phyloP scores from a whole-genome alignment of 2,329 filamentous ascomycete genomes.

The Fusarium phyllophilum region DNA sequence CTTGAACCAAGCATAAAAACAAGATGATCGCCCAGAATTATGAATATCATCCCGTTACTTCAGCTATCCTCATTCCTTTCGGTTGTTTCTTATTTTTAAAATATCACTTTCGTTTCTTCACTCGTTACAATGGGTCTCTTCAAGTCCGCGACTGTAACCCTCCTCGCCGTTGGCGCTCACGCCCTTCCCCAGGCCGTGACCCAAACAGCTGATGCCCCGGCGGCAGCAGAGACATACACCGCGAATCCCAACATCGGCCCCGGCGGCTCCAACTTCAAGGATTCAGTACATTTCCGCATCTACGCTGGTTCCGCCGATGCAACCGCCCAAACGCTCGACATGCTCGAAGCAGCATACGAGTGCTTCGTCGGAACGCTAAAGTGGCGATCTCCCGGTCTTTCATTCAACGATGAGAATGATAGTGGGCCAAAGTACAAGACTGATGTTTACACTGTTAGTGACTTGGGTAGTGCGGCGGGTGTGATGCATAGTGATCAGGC shows the following conservation, averaged over 20 bases:
- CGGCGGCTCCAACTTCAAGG: slow-evolving; percentile 46
- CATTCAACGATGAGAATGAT: slow-evolving; percentile 48
- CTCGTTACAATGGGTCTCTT: slow-evolving; percentile 27
- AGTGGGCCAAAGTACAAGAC: slow-evolving; percentile 57
- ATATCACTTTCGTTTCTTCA: not conserved
- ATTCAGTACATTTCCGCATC: slow-evolving; percentile 55
- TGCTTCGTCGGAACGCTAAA: slow-evolving; percentile 52
- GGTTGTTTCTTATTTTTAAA: not conserved
- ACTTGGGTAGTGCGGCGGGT: slow-evolving; percentile 53
- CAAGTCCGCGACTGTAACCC: slow-evolving; percentile 14
- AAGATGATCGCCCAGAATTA: not conserved
- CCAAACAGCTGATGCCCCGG: slow-evolving; percentile 6
- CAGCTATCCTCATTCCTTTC: not conserved
- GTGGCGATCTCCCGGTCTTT: slow-evolving; percentile 53
- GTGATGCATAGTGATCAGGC: slow-evolving; percentile 54
- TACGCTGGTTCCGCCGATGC: slow-evolving; percentile 42
- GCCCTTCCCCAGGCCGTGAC: slow-evolving; percentile 29
- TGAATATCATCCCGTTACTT: not conserved
- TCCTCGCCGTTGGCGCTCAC: slow-evolving; percentile 23
- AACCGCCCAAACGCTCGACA: slow-evolving; percentile 47
- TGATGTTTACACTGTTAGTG: slow-evolving; percentile 56
- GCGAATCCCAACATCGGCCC: slow-evolving; percentile 48
- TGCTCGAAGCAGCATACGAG: slow-evolving; percentile 58
- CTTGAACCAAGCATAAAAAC: slow-evolving; percentile 3
- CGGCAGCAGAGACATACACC: slow-evolving; percentile 37